Percentiles rank a stretch among this genome's conserved stretches.
Conservation (phyloP, 202 grass and related monocot genomes). For the Saccharum hybrid region DNA sequence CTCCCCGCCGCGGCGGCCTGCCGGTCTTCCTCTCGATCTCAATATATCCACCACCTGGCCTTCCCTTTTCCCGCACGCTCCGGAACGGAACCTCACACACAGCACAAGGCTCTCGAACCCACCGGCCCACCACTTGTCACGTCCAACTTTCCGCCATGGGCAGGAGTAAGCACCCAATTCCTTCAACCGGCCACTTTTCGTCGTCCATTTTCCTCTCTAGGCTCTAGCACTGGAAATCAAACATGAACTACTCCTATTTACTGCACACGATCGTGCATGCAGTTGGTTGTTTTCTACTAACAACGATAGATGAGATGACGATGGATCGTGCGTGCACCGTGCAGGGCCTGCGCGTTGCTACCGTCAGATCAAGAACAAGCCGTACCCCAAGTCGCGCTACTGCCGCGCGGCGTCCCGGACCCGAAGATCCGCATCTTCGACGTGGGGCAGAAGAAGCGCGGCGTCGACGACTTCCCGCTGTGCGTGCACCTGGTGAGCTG, state of each 20-base stretch:
- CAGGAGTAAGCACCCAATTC: slow-evolving; percentile 57
- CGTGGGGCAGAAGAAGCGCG: slow-evolving; percentile 67
- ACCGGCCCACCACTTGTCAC: neutral
- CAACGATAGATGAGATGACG: no score
- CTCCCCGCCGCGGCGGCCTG: neutral
- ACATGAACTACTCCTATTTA: no score
- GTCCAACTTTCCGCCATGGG: slow-evolving; percentile 48
- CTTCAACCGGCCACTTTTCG: no score
- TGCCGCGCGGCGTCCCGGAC: slow-evolving; percentile 75
- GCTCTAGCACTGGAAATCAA: no score
- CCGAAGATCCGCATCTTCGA: slow-evolving; percentile 80
- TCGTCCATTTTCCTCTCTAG: no score
- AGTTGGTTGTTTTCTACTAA: neutral
- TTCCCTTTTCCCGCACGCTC: neutral
- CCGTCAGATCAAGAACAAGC: slow-evolving; percentile 85
- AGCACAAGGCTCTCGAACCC: no score
- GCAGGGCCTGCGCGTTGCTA: slow-evolving; percentile 75
- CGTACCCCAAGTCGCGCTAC: slow-evolving; percentile 69
- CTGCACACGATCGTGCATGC: no score
- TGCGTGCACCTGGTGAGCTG: slow-evolving; percentile 72
- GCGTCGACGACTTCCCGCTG: neutral
- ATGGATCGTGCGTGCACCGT: no score
- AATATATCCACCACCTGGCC: slow-evolving; percentile 35
- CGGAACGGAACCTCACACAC: no score
- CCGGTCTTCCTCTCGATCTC: no score